Percentiles rank a stretch among this genome's conserved stretches.
phyloP scores from a whole-genome alignment of 2,329 filamentous ascomycete genomes.

The Beauveria sp. region DNA sequence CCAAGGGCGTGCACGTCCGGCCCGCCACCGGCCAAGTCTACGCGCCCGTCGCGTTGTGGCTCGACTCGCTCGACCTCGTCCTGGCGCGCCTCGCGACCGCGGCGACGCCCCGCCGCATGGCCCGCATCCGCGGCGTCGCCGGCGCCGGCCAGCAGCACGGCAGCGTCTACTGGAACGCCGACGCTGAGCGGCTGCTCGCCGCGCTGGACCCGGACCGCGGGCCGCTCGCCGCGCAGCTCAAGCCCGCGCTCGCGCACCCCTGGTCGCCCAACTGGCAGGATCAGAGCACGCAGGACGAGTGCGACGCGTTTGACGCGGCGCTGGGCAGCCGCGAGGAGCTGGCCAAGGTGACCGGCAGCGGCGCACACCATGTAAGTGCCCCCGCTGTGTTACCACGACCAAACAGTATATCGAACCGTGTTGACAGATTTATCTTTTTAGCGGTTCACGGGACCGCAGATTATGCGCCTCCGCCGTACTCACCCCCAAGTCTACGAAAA shows the following conservation, averaged over 20 bases:
- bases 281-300: constrained; percentile 86
- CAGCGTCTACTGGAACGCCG: constrained; percentile 81
- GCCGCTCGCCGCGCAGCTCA: constrained; percentile 64
- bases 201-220: constrained; percentile 48
- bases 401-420: too few relatives aligned
- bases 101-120: constrained; percentile 57
- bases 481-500: constrained; percentile 73
- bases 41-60: constrained; percentile 87
- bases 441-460: constrained; percentile 97
- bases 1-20: constrained; percentile 82
- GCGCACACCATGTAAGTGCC: constrained; percentile 77
- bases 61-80: constrained; percentile 85
- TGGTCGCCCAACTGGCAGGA: constrained; percentile 98
- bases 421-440: constrained; percentile 24
- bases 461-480: constrained; percentile 75
- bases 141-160: constrained; percentile 97
- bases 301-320: constrained; percentile 73
- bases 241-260: constrained; percentile 67
- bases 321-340: constrained; percentile 61
- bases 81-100: constrained; percentile 63
- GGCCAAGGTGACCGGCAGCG: constrained; percentile 77
- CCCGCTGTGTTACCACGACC: too few relatives aligned
- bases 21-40: constrained; percentile 80
- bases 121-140: constrained; percentile 70
- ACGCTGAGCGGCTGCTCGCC: constrained; percentile 58